Base-by-base conservation (phyloP, 2,329 filamentous ascomycete species). In the Cyanodermella asteris region DNA sequence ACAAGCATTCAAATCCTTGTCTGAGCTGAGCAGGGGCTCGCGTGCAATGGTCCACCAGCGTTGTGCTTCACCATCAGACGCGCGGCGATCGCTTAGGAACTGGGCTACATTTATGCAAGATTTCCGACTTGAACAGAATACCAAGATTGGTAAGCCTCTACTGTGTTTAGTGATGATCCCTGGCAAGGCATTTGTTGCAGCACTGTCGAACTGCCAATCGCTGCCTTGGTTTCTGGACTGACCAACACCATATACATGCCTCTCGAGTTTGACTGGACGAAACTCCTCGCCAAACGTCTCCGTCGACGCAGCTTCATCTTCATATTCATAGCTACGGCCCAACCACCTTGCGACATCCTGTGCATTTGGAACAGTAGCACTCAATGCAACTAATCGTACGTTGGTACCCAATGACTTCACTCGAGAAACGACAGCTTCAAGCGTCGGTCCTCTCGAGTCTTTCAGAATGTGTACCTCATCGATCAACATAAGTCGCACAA, bases 391-490 rank as follows among this genome's bases (percentile, higher is more conserved):
- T 36, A 90, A 87, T 9, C 78, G 67, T 10, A 87, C 67, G 39
- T 72, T 62, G 1, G 69, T 66, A 8, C 71, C 70, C 22, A 78
- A 67, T 0, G 72, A 72, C 45, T 87, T 87, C 77, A 87, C 90
- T 6, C 78, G 69, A 10, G 77, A 84, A 0, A 90, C 74, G 3
- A 90, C 72, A 4, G 73, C 74, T 42, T 91, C 78, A 1, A 91
- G 56, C 0, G 73, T 82, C 8, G 78, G 75, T 10, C 78, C 78
- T 13, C 78, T 67, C 4, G 59, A 50, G 37, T 87, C 77, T 38
- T 80, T 84, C 26, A 91, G 56, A 18, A 87, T 80, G 36, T 91
- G 78, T 0, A 90, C 76, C 40, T 91, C 78, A 36, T 91, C 78
- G 28, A 91, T 81, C 12, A 91, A 58, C 32, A 87, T 78, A 0